Evolutionary conservation across 2,329 filamentous ascomycete species (phyloP), one percentile per base, ranked within the genome.

Genomic region (Aureobasidium sp.): DNA sequence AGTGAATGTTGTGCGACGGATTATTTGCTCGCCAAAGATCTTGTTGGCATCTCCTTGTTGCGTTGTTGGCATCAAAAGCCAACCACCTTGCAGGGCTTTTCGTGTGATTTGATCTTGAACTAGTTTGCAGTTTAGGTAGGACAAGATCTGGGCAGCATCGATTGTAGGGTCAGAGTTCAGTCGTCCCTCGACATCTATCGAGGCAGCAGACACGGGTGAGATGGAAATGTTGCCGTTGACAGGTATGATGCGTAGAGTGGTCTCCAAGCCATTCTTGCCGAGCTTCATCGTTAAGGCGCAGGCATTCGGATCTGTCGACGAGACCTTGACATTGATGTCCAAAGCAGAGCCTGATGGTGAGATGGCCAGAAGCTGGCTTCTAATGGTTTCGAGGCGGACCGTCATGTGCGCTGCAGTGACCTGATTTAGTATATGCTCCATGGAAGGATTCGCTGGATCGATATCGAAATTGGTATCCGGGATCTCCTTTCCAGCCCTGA

Each of bases 401-500:
- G 84, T 85, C 32, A 87, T 83, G 71, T 97, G 93, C 64, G 82
- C 82, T 37, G 88, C 87, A 68, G 95, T 87, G 20, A 92, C 85
- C 37, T 82, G 81, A 68, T 87, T 87, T 47, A 99, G 75, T 3
- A 96, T 82, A 5, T 77, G 72, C 70, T 96, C 90, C 55, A 89
- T 82, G 2, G 89, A 94, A 26, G 97, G 79, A 13, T 82, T 77
- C 46, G 83, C 77, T 50, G 82, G 77, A 70, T 95, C 83, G 37
- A 96, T 79, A 1, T 80, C 72, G 32, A 97, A 80, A n/a, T 84
- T 76, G n/a, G 79, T 76, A 62, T 88, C 84, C 65, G 83, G 82
- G 44, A 91, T 84, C 71, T 93, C 89, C 68, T 88, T 87, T 65
- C 87, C 87, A 70, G 93, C 87, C 62, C 90, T 86, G 73, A 95